Conservation (phyloP, 208 protist species). For the Herpetomonas tarakana region DNA sequence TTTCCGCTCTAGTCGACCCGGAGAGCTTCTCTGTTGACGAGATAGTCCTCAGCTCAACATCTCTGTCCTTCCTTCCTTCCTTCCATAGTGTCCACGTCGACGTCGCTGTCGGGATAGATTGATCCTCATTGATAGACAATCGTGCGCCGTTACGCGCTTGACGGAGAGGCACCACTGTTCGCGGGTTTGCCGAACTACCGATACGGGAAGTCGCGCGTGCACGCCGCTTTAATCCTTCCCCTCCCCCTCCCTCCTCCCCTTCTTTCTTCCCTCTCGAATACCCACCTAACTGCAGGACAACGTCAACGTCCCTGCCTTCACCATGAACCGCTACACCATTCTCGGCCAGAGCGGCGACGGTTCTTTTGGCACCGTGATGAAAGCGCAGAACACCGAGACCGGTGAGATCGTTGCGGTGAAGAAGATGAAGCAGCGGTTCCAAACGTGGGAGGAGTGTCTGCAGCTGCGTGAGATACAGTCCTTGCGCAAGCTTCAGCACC, state of each 20-base stretch:
- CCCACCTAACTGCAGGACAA: too few relatives aligned
- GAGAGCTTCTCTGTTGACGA: not conserved
- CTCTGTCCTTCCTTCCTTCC: not conserved
- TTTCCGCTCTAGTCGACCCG: not conserved
- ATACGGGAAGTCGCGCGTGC: too few relatives aligned
- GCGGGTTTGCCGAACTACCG: too few relatives aligned
- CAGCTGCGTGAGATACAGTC: slow-evolving; percentile 96
- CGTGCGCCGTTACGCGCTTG: too few relatives aligned
- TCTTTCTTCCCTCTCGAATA: slow-evolving; percentile 10
- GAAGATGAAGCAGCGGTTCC: slow-evolving; percentile 98
- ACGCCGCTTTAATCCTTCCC: too few relatives aligned
- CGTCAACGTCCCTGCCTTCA: too few relatives aligned
- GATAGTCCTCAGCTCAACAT: not conserved
- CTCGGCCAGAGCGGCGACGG: slow-evolving; percentile 95
- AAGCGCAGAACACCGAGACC: slow-evolving; percentile 87
- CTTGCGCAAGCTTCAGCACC: slow-evolving; percentile 95
- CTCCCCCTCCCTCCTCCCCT: slow-evolving; percentile 1
- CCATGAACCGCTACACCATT: slow-evolving; percentile 96
- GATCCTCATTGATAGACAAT: too few relatives aligned
- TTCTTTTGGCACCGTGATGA: slow-evolving; percentile 96
- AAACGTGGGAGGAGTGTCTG: slow-evolving; percentile 97
- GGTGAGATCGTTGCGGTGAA: slow-evolving; percentile 98
- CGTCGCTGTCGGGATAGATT: too few relatives aligned
- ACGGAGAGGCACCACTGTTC: too few relatives aligned
- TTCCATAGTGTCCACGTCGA: too few relatives aligned